These are phyloP conservation scores for Pythium volutum DNA, from an alignment of 352 stramenopile species.

Conservation along the genomic window DNA sequence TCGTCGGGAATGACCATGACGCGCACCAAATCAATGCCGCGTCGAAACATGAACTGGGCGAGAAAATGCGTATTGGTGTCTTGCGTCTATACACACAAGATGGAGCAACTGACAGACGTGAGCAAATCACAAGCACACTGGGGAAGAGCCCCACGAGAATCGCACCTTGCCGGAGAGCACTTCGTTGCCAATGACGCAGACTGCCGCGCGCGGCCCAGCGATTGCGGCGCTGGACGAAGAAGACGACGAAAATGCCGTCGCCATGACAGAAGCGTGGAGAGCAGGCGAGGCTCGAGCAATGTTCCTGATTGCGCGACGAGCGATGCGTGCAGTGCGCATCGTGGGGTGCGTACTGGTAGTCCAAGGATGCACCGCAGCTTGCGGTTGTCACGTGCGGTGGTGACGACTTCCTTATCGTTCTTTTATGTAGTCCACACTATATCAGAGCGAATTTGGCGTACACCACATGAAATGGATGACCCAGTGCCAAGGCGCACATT, in stretches of 20 bases:
- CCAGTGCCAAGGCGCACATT: no score
- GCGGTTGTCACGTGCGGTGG: no score
- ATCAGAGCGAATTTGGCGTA: not conserved
- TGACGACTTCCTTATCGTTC: not conserved
- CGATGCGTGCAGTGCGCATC: constrained; percentile 12
- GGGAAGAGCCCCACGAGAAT: not conserved
- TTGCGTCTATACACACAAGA: constrained; percentile 26
- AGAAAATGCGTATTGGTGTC: constrained; percentile 51
- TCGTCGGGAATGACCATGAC: constrained; percentile 77
- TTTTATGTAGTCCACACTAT: constrained; percentile 7
- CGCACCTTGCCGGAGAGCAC: constrained; percentile 37
- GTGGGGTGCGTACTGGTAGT: not conserved
- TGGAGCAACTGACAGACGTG: not conserved
- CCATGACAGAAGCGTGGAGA: constrained; percentile 4
- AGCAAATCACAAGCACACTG: not conserved
- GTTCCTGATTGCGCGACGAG: not conserved
- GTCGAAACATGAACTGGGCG: constrained; percentile 74
- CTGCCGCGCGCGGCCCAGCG: constrained; percentile 28
- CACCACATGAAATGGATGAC: not conserved
- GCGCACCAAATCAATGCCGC: constrained; percentile 70
- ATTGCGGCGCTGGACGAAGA: constrained; percentile 2
- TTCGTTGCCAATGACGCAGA: constrained; percentile 45
- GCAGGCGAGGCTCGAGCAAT: not conserved
- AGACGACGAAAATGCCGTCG: not conserved
- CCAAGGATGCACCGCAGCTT: constrained; percentile 1